A percentile compares a stretch with the other conserved stretches of the same genome.
These are phyloP conservation scores for Globisporangium cystogenes DNA, from an alignment of 352 stramenopile species.

Conservation along the genomic window DNA sequence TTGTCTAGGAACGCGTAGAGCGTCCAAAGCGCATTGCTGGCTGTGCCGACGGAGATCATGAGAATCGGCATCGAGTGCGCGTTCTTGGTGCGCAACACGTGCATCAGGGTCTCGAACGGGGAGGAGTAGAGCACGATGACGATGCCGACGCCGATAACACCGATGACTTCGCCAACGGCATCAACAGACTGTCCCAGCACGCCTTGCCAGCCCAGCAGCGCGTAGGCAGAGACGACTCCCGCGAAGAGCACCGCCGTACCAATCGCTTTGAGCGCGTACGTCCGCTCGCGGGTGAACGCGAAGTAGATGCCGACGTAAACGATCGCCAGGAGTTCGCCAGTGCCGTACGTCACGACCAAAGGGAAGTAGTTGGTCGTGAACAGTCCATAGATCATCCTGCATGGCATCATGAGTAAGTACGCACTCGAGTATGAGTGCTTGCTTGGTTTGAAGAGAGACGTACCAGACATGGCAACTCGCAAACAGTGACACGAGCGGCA, in stretches of 20 bases:
- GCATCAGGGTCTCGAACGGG: slow-evolving; percentile 40
- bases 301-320: slow-evolving; percentile 8
- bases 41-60: slow-evolving; percentile 35
- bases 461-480: slow-evolving; percentile 8
- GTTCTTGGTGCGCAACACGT: slow-evolving; percentile 48
- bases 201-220: neutral
- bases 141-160: slow-evolving; percentile 34
- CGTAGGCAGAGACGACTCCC: neutral
- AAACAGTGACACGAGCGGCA: slow-evolving; percentile 12
- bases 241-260: neutral
- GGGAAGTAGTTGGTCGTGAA: slow-evolving; percentile 7
- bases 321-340: slow-evolving; percentile 2
- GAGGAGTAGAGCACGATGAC: slow-evolving; percentile 53
- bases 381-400: slow-evolving; percentile 9
- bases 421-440: too few species aligned
- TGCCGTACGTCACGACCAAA: slow-evolving; percentile 3
- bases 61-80: slow-evolving; percentile 45
- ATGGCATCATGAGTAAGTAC: neutral
- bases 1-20: slow-evolving; percentile 34
- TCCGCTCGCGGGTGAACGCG: neutral
- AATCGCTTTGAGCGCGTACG: slow-evolving; percentile 3
- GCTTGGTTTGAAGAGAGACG: neutral
- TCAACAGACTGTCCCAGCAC: slow-evolving; percentile 2
- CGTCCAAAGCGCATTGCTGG: slow-evolving; percentile 58
- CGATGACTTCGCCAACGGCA: slow-evolving; percentile 17